Percentiles rank a stretch among this genome's conserved stretches.
phyloP scores from a whole-genome alignment of 2,329 filamentous ascomycete species.

The Beauveria bassiana region DNA sequence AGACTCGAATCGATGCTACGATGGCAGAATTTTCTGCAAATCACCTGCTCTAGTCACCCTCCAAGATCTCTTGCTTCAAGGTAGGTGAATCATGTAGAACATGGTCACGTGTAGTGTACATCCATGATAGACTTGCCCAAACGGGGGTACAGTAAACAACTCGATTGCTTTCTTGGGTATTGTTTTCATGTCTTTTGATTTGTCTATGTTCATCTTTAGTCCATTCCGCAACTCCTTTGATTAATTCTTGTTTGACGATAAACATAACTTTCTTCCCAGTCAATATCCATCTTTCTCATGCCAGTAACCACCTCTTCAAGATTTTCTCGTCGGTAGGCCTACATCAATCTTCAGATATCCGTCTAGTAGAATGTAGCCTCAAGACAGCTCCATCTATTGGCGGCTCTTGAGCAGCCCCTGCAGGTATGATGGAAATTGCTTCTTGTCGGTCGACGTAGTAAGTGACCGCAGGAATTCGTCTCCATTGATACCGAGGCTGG shows the following conservation, averaged over 20 bases:
- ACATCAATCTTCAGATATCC: not conserved
- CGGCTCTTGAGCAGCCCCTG: conserved; percentile 46
- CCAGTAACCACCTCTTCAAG: not conserved
- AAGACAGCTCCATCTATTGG: conserved; percentile 16
- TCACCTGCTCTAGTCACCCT: not conserved
- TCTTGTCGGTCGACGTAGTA: conserved; percentile 52
- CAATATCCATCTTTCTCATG: not conserved
- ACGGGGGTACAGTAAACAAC: not conserved
- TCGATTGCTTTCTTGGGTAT: not conserved
- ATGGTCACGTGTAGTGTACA: not conserved
- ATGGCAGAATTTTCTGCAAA: too few relatives aligned
- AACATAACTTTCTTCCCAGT: not conserved
- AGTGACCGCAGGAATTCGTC: conserved; percentile 51
- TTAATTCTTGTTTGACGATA: not conserved
- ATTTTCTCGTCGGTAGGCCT: not conserved
- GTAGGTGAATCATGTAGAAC: not conserved
- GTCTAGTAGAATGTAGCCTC: not conserved
- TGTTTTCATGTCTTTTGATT: conserved; percentile 6
- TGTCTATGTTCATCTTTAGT: conserved; percentile 5
- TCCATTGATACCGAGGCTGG: conserved; percentile 55
- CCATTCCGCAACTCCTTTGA: conserved; percentile 9
- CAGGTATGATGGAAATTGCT: conserved; percentile 57
- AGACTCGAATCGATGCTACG: too few relatives aligned
- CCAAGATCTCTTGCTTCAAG: not conserved
- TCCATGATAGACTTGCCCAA: not conserved